Evolutionary conservation across 148 eudicot genomes (phyloP).

Genomic region (Rhododendron kiyosumense): DNA sequence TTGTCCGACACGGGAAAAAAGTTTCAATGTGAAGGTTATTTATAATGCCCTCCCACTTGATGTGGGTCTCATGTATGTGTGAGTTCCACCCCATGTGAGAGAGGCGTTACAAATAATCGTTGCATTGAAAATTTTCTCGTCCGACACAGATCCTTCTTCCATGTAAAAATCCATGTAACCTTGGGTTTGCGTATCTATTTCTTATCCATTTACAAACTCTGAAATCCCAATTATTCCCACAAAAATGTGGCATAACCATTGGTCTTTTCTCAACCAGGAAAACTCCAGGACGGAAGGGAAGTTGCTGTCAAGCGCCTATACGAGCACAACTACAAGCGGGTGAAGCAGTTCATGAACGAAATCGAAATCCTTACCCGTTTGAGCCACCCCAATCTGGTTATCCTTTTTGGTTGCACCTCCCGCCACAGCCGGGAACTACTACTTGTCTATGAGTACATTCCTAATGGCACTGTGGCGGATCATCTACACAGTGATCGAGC

Average conservation of each 20-base stretch:
- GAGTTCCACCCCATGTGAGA: too few species aligned
- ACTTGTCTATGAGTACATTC: slow-evolving; percentile 59
- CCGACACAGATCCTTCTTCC: background rate
- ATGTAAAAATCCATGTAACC: background rate
- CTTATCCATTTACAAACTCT: background rate
- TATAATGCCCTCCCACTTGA: too few species aligned
- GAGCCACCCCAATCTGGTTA: slow-evolving; percentile 56
- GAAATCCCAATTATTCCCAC: background rate
- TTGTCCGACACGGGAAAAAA: background rate
- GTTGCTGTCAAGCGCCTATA: slow-evolving; percentile 67
- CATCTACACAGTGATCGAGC: slow-evolving; percentile 15
- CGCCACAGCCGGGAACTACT: slow-evolving; percentile 48
- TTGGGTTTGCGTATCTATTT: background rate
- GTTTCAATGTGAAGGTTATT: too few species aligned
- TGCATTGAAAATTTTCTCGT: too few species aligned
- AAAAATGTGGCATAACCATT: background rate
- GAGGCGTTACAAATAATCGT: too few species aligned
- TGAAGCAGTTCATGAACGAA: slow-evolving; percentile 8
- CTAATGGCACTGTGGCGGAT: slow-evolving; percentile 54
- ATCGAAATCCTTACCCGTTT: background rate
- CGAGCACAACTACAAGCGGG: slow-evolving; percentile 17
- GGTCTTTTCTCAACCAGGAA: slow-evolving; percentile 29
- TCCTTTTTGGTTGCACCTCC: slow-evolving; percentile 65
- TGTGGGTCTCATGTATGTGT: too few species aligned
- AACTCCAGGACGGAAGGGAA: slow-evolving; percentile 50